phyloP scores from a whole-genome alignment of 2,329 filamentous ascomycete genomes.

The Colletotrichum liaoningense region DNA sequence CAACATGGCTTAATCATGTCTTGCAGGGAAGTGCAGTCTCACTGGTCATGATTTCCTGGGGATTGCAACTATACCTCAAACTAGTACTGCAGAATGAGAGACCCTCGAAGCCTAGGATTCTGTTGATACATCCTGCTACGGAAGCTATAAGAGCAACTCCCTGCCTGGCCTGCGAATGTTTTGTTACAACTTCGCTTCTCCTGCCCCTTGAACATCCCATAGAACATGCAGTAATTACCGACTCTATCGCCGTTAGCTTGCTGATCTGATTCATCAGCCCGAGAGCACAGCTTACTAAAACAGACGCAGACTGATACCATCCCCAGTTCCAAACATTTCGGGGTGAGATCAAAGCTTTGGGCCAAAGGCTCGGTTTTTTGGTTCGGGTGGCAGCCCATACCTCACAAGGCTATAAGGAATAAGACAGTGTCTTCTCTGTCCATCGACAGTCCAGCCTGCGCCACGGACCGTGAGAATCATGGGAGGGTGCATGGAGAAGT shows the following conservation, averaged over 20 bases:
- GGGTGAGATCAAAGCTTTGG: neutral
- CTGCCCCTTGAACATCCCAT: neutral
- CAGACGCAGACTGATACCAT: neutral
- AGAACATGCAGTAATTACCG: neutral
- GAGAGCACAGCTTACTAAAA: neutral
- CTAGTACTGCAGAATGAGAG: neutral
- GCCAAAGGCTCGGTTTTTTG: neutral
- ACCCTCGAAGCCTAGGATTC: neutral
- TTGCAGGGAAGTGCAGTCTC: neutral
- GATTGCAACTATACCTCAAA: neutral
- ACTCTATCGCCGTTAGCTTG: neutral
- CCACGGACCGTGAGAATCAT: neutral
- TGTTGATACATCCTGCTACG: neutral
- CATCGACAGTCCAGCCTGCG: too few relatives aligned
- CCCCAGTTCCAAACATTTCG: neutral
- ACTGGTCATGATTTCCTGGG: neutral
- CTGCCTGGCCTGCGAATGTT: neutral
- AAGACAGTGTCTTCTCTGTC: neutral
- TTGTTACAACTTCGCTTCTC: neutral
- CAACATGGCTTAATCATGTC: neutral
- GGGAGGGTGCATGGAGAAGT: neutral
- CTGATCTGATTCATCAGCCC: neutral
- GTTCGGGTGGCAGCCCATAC: neutral
- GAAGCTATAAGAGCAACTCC: neutral
- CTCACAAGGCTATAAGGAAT: neutral